Evolutionary conservation across 2,329 filamentous ascomycete species (phyloP).

Genomic region (Nemania bipapillata): DNA sequence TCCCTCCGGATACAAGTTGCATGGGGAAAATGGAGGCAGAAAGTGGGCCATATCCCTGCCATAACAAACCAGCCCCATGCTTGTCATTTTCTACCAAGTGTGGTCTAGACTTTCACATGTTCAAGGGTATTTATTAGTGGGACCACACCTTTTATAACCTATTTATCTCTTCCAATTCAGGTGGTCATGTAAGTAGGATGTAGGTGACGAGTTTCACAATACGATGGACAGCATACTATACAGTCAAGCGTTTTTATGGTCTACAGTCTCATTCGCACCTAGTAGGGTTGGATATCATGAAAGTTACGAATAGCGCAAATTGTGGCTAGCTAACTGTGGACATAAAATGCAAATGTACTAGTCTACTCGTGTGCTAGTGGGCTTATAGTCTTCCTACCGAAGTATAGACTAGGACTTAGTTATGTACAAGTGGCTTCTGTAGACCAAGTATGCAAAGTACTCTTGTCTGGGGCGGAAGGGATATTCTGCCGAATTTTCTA

Average conservation of each 20-base stretch:
- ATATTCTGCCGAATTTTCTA: neutral
- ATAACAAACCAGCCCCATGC: neutral
- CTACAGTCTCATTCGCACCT: neutral
- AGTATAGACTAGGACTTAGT: too few species aligned
- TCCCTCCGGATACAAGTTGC: neutral
- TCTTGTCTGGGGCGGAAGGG: neutral
- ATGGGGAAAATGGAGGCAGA: neutral
- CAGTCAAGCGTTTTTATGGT: neutral
- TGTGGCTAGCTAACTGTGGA: too few species aligned
- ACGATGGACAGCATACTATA: neutral
- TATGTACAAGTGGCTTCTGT: neutral
- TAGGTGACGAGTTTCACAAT: neutral
- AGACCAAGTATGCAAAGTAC: neutral
- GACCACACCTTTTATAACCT: neutral
- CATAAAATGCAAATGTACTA: too few species aligned
- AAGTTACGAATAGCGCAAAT: too few species aligned
- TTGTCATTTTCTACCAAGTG: neutral
- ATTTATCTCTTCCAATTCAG: too few species aligned
- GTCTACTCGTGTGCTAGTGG: too few species aligned
- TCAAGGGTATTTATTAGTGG: neutral
- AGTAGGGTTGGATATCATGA: too few species aligned
- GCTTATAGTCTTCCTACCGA: too few species aligned
- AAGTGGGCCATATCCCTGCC: neutral
- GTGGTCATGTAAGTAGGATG: too few species aligned
- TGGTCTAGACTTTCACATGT: slow-evolving; percentile 4